Base-by-base conservation (phyloP, 2,329 filamentous ascomycete genomes). In the Fusarium solani-melongenae region DNA sequence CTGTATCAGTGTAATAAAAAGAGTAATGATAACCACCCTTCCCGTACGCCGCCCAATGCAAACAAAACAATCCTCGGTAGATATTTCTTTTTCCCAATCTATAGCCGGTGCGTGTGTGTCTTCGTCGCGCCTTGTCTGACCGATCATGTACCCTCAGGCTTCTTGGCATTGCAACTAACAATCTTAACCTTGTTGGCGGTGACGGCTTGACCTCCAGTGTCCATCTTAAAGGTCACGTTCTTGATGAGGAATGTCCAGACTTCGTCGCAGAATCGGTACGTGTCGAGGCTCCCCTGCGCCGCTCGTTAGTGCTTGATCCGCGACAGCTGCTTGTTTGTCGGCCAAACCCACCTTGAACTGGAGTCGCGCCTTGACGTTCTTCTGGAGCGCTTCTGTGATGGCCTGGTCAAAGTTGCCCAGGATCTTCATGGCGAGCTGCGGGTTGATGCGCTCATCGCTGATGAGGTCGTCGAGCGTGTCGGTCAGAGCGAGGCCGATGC, bases 241-340 rank as follows among this genome's bases (percentile, higher is more conserved):
- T 98, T 98, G 84, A 99, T 97, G 67, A 99, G 90, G 83, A 99
- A 99, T 2, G 96, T 99, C 96, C 96, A 99, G 67, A 99, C 96
- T 86, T 99, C 96, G 84, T 99, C 96, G 86, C 96, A 99, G 89
- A 99, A 99, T 77, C 96, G 93, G 87, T 99, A 99, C 17, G 96
- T 98, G 82, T 98, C 95, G 72, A 99, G 92, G 81, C 97, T 96
- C 56, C 96, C 96, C 96, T 98, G 22, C 29, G 34, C 14, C 15
- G 34, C 14, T 36, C 14, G 34, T 36, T 36, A 36, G 34, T 36
- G n/a, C 34, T 36, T 36, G 15, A 7, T 17, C 34, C 15, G 34
- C 34, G 14, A 36, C 34, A 17, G 14, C 14, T 34, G 14, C n/a
- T n/a, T n/a, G n/a, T n/a, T 36, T 36, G 14, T 36, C 34, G 34